Base-by-base conservation (phyloP, 257 asterid genomes). In the Solanum etuberosum region DNA sequence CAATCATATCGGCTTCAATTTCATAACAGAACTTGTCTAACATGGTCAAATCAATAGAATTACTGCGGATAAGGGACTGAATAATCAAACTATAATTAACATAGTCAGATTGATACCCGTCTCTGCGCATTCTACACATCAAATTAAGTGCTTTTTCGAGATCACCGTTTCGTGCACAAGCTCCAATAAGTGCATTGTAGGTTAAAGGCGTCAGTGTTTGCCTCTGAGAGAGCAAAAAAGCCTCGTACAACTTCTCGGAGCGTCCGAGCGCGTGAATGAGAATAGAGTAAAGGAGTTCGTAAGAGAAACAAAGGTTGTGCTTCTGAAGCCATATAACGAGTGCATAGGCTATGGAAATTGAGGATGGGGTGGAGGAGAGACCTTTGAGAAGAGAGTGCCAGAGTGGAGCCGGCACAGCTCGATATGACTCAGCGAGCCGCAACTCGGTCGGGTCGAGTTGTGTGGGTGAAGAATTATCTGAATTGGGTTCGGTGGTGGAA, bases 341-440 rank as follows among this genome's bases (percentile, higher is more conserved):
- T 16, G 96, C 91, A 67, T 94, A 95, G 1, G 98, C 98, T 4
- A 90, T 86, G 6, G 98, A 71, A 42, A 95, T 90, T 3, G 97
- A 92, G 42, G 96, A 91, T n/a, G 98, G 91, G 3, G 92, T 87
- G 18, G 94, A 91, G 9, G 96, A 86, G 16, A 96, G 95, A 42
- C 91, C 90, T 85, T 96, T 96, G n/a, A 96, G 87, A 37, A 96
- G 97, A 48, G 97, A 91, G 89, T 96, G 99, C 99, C 99, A 96
- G 59, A 92, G 92, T 4, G 98, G 98, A 37, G 97, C 97, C 3
- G 99, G 98, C 2, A 96, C 98, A 9, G 98, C 98, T 89, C 95
- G 91, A 90, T 93, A 96, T 7, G 94, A 89, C 90, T 95, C 95
- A 70, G 91, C 98, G 70, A 96, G 95, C 4, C 87, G 91, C 89